Evolutionary conservation across 345 rosid species (phyloP), one percentile per base, ranked within the genome.

Genomic region (Sonneratia caseolaris): DNA sequence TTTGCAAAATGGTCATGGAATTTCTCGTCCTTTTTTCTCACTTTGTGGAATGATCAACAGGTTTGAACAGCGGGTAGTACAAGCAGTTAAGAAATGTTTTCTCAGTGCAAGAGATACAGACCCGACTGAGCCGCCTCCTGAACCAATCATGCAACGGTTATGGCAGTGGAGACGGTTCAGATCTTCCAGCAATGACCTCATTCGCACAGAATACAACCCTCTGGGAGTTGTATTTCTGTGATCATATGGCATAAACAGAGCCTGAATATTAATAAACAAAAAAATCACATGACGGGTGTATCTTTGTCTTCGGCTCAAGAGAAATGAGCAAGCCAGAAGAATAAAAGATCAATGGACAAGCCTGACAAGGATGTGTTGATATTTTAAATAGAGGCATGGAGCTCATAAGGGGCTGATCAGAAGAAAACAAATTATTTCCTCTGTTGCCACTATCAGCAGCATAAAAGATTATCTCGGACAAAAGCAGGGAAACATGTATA

Each of bases 81-180:
- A 35, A 62, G 38, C 16, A 62, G 37, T 27, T 62, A 57, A 27
- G 37, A 62, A 10, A 62, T 4, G 66, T 27, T 27, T 35, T 14
- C 66, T 1, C 7, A 13, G 67, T 68, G 66, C 35, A 78, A 59
- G 74, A 47, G 42, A 45, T 65, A 84, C 97, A 76, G 70, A 95
- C 99, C 99, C 98, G 65, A 95, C 99, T 71, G 99, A 92, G 78
- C 94, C 96, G 73, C 99, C 99, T 1, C 98, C 99, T 0, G 94
- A 90, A 36, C 99, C 99, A 73, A 87, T 83, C 89, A 90, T 83
- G 85, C 98, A 95, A 67, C 78, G 97, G 40, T 82, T 79, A n/a
- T 85, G 86, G 85, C 91, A 95, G 77, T 92, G 96, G 59, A 73
- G 77, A 71, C 78, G 79, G 76, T 95, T 90, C 64, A 95, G 78